Evolutionary conservation across 305 asterid species (phyloP).

Genomic region (Fraxinus xanthoxyloides): DNA sequence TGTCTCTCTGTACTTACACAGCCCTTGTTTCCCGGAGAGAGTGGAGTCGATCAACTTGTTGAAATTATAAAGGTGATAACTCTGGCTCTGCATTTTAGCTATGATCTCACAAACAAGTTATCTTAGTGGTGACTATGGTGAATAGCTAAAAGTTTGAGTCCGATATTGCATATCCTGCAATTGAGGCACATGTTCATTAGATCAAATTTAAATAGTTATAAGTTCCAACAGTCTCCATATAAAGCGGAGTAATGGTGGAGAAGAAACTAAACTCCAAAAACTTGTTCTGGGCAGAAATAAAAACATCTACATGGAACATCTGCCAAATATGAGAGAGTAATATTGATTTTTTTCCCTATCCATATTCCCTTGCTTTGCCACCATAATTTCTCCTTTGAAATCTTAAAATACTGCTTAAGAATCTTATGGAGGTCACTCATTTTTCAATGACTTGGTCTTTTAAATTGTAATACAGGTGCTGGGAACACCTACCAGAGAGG

Average conservation of each 20-base stretch:
- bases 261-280: background rate
- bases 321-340: background rate
- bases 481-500: slow-evolving; percentile 98
- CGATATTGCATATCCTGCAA: slow-evolving; percentile 9
- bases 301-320: background rate
- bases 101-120: slow-evolving; percentile 9
- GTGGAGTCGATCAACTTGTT: slow-evolving; percentile 97
- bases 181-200: background rate
- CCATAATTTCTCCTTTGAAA: background rate
- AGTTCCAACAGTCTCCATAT: background rate
- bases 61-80: slow-evolving; percentile 82
- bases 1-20: slow-evolving; percentile 36
- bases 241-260: background rate
- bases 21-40: slow-evolving; percentile 99
- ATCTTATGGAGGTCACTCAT: background rate
- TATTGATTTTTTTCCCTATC: background rate
- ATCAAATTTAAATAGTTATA: background rate
- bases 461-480: slow-evolving; percentile 61
- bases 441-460: slow-evolving; percentile 8
- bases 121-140: slow-evolving; percentile 12
- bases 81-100: slow-evolving; percentile 2
- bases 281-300: background rate
- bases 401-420: background rate
- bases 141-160: slow-evolving; percentile 6
- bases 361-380: slow-evolving; percentile 9